Evolutionary conservation across 2,329 filamentous ascomycete genomes (phyloP), one percentile per base, ranked within the genome.

Genomic region (Monosporascus cannonballus): DNA sequence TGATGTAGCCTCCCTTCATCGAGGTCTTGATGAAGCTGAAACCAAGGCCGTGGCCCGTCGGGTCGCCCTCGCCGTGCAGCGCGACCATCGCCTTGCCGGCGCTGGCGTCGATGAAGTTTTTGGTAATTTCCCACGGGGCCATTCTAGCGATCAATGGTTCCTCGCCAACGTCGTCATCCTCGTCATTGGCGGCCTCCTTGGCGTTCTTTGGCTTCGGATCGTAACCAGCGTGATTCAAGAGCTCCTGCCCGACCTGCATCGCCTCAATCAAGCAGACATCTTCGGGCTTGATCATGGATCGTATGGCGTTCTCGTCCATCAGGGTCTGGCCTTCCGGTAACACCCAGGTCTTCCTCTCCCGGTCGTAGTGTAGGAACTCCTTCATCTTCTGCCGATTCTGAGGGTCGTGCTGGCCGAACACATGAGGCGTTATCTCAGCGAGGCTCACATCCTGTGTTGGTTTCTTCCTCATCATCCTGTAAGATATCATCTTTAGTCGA

Each of bases 1-100:
- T 90, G 70, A 96, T 81, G 55, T 84, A 99, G 0, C 94, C 94
- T 56, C 94, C 94, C 71, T 99, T 99, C 94, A 99, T 99, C 1
- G 90, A 96, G 0, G 92, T 96, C 66, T 94, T 91, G 69, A 99
- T 92, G 69, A 99, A 96, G 67, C 90, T 96, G 75, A 97, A 96
- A 2, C 90, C 94, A 54, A 96, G 85, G 2, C 94, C 94, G 63
- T 92, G 88, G 24, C 91, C 91, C 0, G 93, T 96, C 3, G 94
- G 94, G 66, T 99, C 94, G 52, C 94, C 94, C 59, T 95, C 90
- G 20, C 94, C 94, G 62, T 96, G 92, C 14, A 99, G 80, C 61
- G 92, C 88, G 46, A 99, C 80, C 94, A 99, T 99, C 3, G 94
- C 94, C 68, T 99, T 99, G 54, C 91, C 90, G 55, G 91, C 86